Base-by-base conservation (phyloP, 164 flowering plant species). In the Annona squamosa region DNA sequence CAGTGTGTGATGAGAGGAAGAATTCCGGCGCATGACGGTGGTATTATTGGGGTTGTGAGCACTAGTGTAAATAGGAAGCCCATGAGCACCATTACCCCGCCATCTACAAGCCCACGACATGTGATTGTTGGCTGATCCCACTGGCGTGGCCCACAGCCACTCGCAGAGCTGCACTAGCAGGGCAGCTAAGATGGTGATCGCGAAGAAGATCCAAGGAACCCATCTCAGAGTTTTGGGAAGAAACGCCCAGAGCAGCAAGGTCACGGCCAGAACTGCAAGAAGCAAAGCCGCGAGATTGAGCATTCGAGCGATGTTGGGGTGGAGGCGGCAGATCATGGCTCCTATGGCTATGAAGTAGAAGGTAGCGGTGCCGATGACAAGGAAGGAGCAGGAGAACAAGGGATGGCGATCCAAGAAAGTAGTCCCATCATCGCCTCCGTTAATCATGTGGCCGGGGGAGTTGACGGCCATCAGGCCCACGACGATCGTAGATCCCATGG, bases 121-220 rank as follows among this genome's bases (percentile, higher is more conserved):
- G 37, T 26, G 37, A 26, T 52, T 52, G 59, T 12, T 3, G 13
- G 59, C 13, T 6, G 59, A 52, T 52, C 13, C 37, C 37, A 26
- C 13, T 52, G 2, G 59, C 13, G 59, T 52, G 59, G 59, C 59
- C 59, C 59, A 52, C 59, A 9, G 13, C 59, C 59, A 52, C 59
- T 52, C 59, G 1, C 59, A 52, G 9, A 16, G 13, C 13, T 52
- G 59, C 59, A 52, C 59, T 9, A 52, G 26, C 1, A 41, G 43
- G 10, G 46, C 45, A 42, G 68, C 68, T 4, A 65, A 6, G 47
- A 65, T 43, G 45, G 68, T 43, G 45, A 10, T 3, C 43, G 68
- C 5, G 13, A 65, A 65, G 68, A 65, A 65, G 43, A 65, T 41
- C 68, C 68, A 43, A 7, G 68, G 68, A 41, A 65, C 68, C 68